Evolutionary conservation across 1,284 basidiomycete genomes (phyloP).

Genomic region (Coriolopsis trogii): DNA sequence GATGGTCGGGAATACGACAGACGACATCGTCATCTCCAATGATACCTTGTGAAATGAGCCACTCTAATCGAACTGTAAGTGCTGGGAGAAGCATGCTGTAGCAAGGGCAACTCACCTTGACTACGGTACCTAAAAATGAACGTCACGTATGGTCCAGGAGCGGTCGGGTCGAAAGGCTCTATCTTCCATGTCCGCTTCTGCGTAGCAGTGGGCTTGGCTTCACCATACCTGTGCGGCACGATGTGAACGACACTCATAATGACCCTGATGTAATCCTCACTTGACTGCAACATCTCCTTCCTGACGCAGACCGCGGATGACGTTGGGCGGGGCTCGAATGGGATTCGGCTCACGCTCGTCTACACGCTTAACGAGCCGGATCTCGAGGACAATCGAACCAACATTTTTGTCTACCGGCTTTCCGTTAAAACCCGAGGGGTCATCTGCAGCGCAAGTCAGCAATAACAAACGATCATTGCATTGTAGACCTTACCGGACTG

Average conservation of each 20-base stretch:
- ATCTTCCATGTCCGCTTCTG: slow-evolving; percentile 51
- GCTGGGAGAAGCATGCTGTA: neutral
- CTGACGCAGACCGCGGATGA: slow-evolving; percentile 20
- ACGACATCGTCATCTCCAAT: slow-evolving; percentile 14
- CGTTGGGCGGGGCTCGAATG: slow-evolving; percentile 20
- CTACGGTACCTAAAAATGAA: slow-evolving; percentile 63
- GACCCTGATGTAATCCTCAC: slow-evolving; percentile 1
- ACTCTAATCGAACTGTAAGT: slow-evolving; percentile 20
- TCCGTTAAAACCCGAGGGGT: neutral
- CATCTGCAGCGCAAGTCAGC: slow-evolving; percentile 1
- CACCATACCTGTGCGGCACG: slow-evolving; percentile 13
- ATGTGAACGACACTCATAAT: neutral
- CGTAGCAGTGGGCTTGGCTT: slow-evolving; percentile 2
- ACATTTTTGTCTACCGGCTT: slow-evolving; percentile 36
- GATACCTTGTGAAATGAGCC: slow-evolving; percentile 31
- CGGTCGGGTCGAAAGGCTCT: slow-evolving; percentile 43
- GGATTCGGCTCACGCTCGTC: slow-evolving; percentile 22
- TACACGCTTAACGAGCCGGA: slow-evolving; percentile 51
- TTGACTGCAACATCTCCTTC: slow-evolving; percentile 23
- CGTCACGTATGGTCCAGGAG: slow-evolving; percentile 50
- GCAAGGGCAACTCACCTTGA: slow-evolving; percentile 37
- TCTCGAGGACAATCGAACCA: slow-evolving; percentile 58
- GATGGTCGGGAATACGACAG: neutral
- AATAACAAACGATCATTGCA: neutral
- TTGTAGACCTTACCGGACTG: slow-evolving; percentile 28